Evolutionary conservation across 129 eudicot genomes (phyloP), one percentile per base, ranked within the genome.

Genomic region (Arctium lappa): DNA sequence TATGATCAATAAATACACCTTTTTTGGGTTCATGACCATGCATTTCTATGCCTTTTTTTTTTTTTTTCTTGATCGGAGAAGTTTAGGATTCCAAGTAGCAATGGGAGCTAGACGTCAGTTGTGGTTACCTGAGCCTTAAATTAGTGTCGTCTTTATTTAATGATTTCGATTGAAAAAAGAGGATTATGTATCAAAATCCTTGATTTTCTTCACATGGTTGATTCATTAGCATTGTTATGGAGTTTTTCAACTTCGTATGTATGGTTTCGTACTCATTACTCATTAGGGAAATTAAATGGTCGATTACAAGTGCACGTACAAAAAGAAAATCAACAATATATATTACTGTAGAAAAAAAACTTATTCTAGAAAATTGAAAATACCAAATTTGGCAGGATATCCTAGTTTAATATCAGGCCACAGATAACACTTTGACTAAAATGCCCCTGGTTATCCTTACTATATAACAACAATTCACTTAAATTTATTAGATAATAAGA

Each of bases 341-440:
- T 56, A 56, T 56, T 56, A 15, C n/a, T n/a, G n/a, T n/a, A 11
- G 10, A 12, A 2, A 53, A 50, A 56, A 16, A 56, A 15, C 27
- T 16, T 3, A 56, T 15, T 3, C 65, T 15, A 0, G 8, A 56
- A 15, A 56, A 15, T 15, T 16, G 65, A 8, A 69, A 69, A 69
- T 27, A 69, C 76, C 50, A 46, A 22, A 8, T 16, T 79, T 29
- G 42, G 65, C 18, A 29, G 40, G 74, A 78, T 77, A 53, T 79
- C 69, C 39, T 34, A 39, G 30, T 53, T 78, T 63, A 34, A 65
- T 78, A 27, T 38, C 82, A 66, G 7, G 4, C 32, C 5, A 46
- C 32, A 74, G 73, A 78, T 66, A 78, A 78, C 81, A 78, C 29
- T 65, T 66, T 38, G 81, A 78, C 81, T 78, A 38, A 37, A 78